Percentiles rank a stretch among this genome's conserved stretches.
Conservation (phyloP, 768 basidiomycete genomes). For the Tulasnella sp. region DNA sequence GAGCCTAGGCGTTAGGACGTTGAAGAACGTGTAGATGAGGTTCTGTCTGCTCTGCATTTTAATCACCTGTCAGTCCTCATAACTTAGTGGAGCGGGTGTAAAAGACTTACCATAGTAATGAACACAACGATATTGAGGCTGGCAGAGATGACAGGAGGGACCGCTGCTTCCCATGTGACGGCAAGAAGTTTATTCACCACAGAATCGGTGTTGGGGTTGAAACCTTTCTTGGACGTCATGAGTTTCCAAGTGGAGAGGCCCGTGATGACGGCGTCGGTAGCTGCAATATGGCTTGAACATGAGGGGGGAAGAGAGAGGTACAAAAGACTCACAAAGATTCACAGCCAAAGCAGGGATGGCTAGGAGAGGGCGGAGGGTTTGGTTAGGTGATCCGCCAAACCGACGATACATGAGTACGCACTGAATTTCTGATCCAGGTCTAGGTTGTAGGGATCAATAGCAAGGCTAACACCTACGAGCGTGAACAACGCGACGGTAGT, state of each 20-base stretch:
- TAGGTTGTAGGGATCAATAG: not conserved
- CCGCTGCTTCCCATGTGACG: not conserved
- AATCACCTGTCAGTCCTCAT: not conserved
- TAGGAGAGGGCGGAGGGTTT: not conserved
- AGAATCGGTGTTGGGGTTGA: not conserved
- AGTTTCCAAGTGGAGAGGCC: not conserved
- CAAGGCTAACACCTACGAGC: not conserved
- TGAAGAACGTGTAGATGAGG: not conserved
- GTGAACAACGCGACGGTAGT: not conserved
- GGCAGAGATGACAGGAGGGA: conserved; percentile 1
- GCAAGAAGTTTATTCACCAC: not conserved
- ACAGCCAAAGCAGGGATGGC: not conserved
- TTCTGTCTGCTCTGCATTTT: not conserved
- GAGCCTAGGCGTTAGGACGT: not conserved
- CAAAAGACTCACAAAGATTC: not conserved
- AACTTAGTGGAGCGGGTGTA: not conserved
- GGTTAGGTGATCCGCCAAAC: not conserved
- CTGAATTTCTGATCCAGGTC: not conserved
- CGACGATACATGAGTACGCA: not conserved
- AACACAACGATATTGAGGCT: not conserved
- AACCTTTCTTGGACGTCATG: not conserved
- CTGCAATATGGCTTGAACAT: not conserved
- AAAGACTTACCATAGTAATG: not conserved
- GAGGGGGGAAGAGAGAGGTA: not conserved
- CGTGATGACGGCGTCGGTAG: not conserved